Evolutionary conservation across 805 yeast genomes (phyloP), one percentile per base, ranked within the genome.

Genomic region (Wickerhamiella alocasiicola): DNA sequence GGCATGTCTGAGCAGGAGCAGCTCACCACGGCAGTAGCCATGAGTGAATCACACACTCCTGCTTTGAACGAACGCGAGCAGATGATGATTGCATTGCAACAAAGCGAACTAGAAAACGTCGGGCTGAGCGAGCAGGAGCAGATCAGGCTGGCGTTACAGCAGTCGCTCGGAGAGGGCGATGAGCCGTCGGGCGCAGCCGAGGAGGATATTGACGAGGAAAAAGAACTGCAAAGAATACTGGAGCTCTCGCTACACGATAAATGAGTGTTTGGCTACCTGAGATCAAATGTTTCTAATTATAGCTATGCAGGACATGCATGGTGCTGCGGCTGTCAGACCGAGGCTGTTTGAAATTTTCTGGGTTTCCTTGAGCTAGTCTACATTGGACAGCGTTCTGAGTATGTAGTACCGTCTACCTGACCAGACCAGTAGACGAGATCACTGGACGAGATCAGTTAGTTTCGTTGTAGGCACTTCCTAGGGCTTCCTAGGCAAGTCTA

Each of bases 1-100:
- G 47, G 45, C 5, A 31, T 55, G 36, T 50, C 48, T 4, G 61
- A 57, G 28, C 57, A 54, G 13, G 63, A 58, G 32, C 59, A 55
- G 39, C 25, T 56, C 23, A 50, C 50, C 24, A 53, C 54, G 35
- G 63, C 63, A 3, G 16, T 56, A 39, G 48, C 55, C 51, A 49
- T 58, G 23, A 54, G 60, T 24, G 41, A 37, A 16, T 17, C 41
- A 6, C 27, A 31, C 13, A 15, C 16, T n/a, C 32, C 31, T 6
- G 27, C 12, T 26, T 29, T 36, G 6, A 19, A 31, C 15, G 39
- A 36, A 20, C 20, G 28, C 9, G 39, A 36, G 13, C 32, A 27
- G 20, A 20, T 36, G 39, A 29, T 12, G n/a, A 7, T 36, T 13
- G 39, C 39, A 5, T 9, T 36, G 15, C 20, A 31, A 12, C 33